Evolutionary conservation across 768 basidiomycete species (phyloP), one percentile per base, ranked within the genome.

Genomic region (Candolleomyces aberdarensis): DNA sequence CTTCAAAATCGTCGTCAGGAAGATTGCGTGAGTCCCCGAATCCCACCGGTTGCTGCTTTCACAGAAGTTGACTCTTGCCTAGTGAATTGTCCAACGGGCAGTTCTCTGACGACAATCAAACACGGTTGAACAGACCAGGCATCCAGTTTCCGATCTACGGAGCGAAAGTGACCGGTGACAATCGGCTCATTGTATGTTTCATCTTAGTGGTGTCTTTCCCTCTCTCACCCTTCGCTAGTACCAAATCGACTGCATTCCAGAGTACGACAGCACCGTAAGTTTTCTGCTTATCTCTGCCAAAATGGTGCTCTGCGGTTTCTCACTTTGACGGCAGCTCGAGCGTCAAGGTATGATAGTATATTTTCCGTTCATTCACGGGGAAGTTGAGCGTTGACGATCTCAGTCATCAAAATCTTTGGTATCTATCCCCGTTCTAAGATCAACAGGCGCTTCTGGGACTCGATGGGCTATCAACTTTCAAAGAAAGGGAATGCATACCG

Each of bases 71-170:
- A 10, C 31, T 58, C 8, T 10, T n/a, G 26, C 48, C 48, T 49
- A 90, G 89, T 67, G 85, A 90, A 62, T 77, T 91, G 11, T 91
- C 89, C 0, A 79, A 81, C 3, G 89, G 88, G 0, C 81, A 85
- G 58, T 89, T 91, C 65, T 89, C 88, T 1, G 76, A 78, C 13
- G 84, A 86, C 59, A 90, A 89, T 62, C 86, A 89, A 64, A 87
- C 87, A 69, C 72, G 80, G 6, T 72, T 89, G 13, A 83, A 76
- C 20, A 78, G 78, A 0, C 55, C 69, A 0, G 71, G 74, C 10
- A 69, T 70, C 14, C 80, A 80, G 0, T 70, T 89, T 3, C 85
- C 88, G 0, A 79, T 90, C 10, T 89, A 79, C 56, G 87, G 88
- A 66, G 89, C 89, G 0, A 89, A 87, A 68, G 84, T 89, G 79